Conservation (phyloP, 208 protist genomes). For the Crithidia brevicula region DNA sequence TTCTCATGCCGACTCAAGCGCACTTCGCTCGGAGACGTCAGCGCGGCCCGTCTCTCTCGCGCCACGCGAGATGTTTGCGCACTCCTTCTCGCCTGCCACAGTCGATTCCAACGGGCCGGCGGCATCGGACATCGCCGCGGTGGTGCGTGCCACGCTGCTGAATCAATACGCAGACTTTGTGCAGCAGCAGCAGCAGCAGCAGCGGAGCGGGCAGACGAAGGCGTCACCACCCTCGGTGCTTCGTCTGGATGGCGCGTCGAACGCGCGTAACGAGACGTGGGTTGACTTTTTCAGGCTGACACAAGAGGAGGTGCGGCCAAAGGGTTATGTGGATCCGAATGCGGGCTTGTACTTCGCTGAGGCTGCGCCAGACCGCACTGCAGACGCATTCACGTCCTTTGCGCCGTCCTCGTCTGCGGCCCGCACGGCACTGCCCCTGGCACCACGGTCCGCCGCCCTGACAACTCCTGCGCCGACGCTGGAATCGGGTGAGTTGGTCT, state of each 20-base stretch:
- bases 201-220: neutral
- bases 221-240: neutral
- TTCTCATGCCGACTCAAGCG: too few relatives aligned
- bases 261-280: conserved; percentile 23
- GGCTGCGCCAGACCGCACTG: neutral
- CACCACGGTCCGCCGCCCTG: neutral
- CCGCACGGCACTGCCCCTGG: neutral
- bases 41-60: neutral
- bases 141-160: conserved; percentile 27
- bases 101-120: neutral
- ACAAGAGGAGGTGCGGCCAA: conserved; percentile 35
- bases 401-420: too few relatives aligned
- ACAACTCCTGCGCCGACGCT: too few relatives aligned
- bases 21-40: too few relatives aligned
- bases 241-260: neutral
- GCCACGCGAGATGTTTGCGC: conserved; percentile 20
- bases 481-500: neutral
- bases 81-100: neutral
- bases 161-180: conserved; percentile 35
- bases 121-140: conserved; percentile 5
- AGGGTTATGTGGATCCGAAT: conserved; percentile 19
- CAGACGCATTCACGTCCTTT: too few relatives aligned
- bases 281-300: conserved; percentile 42
- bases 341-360: conserved; percentile 31
- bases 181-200: neutral